Evolutionary conservation across 2,329 filamentous ascomycete species (phyloP), one percentile per base, ranked within the genome.

Genomic region (Xylaria sp.): DNA sequence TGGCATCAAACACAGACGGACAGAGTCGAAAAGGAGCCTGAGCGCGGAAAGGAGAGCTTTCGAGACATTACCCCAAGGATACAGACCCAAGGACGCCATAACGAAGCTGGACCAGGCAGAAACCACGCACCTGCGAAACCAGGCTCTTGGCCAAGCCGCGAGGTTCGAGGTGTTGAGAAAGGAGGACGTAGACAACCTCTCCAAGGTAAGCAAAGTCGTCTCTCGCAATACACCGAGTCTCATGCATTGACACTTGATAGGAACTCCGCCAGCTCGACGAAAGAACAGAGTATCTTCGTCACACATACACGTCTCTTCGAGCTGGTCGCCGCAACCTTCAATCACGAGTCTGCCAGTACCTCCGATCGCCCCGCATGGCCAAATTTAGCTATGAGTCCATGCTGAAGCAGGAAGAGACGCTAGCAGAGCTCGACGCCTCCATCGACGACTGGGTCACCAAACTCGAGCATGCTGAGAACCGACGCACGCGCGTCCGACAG

Each of bases 381-480:
- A 90, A 88, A 72, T 93, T 94, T 78, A 93, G 89, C 72, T 86
- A 90, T 71, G 91, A 94, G 70, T 90, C 89, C 23, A 88, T 95
- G 78, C 84, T 94, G 51, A 92, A 91, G 81, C 92, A 94, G 78
- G 92, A 94, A 79, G 92, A 94, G 79, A 91, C 91, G 1, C 84
- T 95, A 12, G 88, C 90, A 1, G 92, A 94, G 78, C 86, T 95
- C 7, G 92, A 95, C 76, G 83, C 86, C 18, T 92, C 90, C 2
- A 94, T 95, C 71, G 92, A 94, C 75, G 91, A 94, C 77, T 94
- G 92, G 90, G 89, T 92, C 58, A 85, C 82, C 74, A 94, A 94
- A 81, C 86, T 94, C n/a, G 92, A 94, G 76, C 87, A 91, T 71
- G 91, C 92, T 10, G 92, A 95, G 79, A 93, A 94, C 77, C 86